These are phyloP conservation scores for Cyberlindnera subsufficiens DNA, from an alignment of 805 yeast genomes.

Conservation along the genomic window DNA sequence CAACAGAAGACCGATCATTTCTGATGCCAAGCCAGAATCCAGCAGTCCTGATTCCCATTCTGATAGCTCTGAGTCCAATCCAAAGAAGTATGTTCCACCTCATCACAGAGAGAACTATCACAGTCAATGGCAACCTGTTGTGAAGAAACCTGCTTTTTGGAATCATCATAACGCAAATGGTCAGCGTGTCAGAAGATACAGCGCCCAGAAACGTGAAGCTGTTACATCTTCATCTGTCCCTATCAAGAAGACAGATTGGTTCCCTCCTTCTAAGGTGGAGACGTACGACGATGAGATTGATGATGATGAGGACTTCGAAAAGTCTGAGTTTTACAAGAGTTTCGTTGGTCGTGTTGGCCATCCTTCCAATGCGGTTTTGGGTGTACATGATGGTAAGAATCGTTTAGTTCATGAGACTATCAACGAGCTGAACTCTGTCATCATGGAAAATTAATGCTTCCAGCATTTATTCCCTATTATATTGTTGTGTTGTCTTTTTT, in stretches of 20 bases:
- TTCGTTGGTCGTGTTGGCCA: constrained; percentile 21
- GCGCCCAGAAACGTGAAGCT: constrained; percentile 12
- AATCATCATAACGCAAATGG: constrained; percentile 5
- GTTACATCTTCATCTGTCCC: constrained; percentile 31
- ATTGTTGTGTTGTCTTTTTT: neutral
- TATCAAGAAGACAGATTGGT: constrained; percentile 28
- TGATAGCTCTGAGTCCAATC: constrained; percentile 5
- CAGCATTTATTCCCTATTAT: neutral
- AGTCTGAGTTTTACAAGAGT: constrained; percentile 13
- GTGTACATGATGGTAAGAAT: constrained; percentile 3
- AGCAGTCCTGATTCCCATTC: constrained; percentile 5
- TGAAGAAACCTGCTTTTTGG: constrained; percentile 16
- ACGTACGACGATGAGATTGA: constrained; percentile 15
- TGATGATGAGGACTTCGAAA: constrained; percentile 22
- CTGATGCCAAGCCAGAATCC: neutral
- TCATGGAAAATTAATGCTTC: constrained; percentile 1
- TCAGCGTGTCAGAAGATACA: constrained; percentile 14
- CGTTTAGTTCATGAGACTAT: constrained; percentile 6
- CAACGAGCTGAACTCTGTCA: constrained; percentile 7
- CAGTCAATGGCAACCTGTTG: constrained; percentile 8
- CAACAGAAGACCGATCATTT: constrained; percentile 3
- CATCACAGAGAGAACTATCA: constrained; percentile 40
- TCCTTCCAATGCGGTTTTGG: constrained; percentile 1
- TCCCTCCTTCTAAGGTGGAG: constrained; percentile 12
- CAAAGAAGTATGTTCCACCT: constrained; percentile 41